Evolutionary conservation across 371 early-diverging fungal genomes (phyloP), one percentile per base, ranked within the genome.

Genomic region (Dinochytrium kinnereticum): DNA sequence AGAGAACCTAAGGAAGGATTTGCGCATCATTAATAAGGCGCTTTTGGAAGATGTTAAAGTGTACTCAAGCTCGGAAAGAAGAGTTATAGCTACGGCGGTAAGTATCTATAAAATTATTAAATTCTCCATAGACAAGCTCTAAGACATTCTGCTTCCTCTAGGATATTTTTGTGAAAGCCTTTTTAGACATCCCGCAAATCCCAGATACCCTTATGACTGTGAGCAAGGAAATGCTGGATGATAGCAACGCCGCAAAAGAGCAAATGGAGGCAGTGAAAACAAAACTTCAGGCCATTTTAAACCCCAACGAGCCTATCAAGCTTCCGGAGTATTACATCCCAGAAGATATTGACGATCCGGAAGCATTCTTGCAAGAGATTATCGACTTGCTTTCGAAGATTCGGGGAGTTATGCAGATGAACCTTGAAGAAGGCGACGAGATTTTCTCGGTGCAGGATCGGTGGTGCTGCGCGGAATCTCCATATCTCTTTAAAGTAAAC

Each of bases 221-320:
- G 40, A 90, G 91, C 74, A 90, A 94, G 73, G 96, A 95, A 34
- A 91, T 97, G 89, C 82, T 98, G 24, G 98, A 98, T 76, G 98
- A 97, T 76, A 92, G 92, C 76, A 92, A 95, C 74, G 95, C 92
- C 0, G 97, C 96, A 57, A 98, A 98, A 79, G 95, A 95, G 72
- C 92, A 92, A 71, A 93, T 92, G 75, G 98, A 98, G 71, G 78
- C 72, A 1, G 95, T 94, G 51, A 97, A 97, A 77, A 80, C 82
- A 51, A 85, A 91, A 67, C 87, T 98, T 53, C 88, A 89, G 69
- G 72, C 51, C 26, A 80, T 84, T 61, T 68, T 74, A 76, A 86
- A 86, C 72, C 77, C 81, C 7, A 73, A 80, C 21, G 68, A 70
- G 24, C 74, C 79, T 30, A 66, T 66, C 30, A 69, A 69, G 69